Base-by-base conservation (phyloP, 2,329 filamentous ascomycete genomes). In the Cercospora sp. region DNA sequence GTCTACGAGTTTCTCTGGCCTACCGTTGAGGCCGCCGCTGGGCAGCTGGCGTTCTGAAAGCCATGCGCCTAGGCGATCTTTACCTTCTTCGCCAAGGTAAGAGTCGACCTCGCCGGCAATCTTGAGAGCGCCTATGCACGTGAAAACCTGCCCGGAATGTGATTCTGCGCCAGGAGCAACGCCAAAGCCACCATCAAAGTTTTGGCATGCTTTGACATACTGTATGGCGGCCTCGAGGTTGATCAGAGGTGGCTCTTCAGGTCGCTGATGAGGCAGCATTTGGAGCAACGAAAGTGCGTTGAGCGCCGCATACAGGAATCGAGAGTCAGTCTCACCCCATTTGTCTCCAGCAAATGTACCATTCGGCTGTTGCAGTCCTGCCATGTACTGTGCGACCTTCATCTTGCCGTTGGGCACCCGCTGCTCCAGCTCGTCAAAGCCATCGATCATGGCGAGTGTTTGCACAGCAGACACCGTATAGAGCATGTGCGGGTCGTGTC, bases 401-500 rank as follows among this genome's bases (percentile, higher is more conserved):
- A 85, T 84, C 79, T 89, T 93, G 69, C 91, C 91, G 58, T 82
- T 83, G 68, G 87, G 85, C 64, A 91, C 86, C 68, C 86, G 86
- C 66, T 83, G 82, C 72, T 98, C 93, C 31, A 99, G 86, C 74
- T 94, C 91, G 69, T 90, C 90, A 73, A 97, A 85, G 30, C 91
- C 95, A 81, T 97, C 91, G 30, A 96, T 82, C 77, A 91, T 93
- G 72, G 91, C 92, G 62, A 99, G 86, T 73, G 97, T 93, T 83
- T 99, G 95, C 74, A 99, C 90, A 63, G 92, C 94, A 81, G 93
- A 97, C 77, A 95, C 91, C 64, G 95, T 99, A 79, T 94, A 97
- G 63, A 98, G 87, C 88, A 99, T 92, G 80, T 99, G 95, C 28
- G 94, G 89, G 81, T 99, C 95, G 79, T 99, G 95, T 5, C 92